These are phyloP conservation scores for Mesembryanthemum crystallinum DNA, from an alignment of 148 eudicot species.

Conservation along the genomic window DNA sequence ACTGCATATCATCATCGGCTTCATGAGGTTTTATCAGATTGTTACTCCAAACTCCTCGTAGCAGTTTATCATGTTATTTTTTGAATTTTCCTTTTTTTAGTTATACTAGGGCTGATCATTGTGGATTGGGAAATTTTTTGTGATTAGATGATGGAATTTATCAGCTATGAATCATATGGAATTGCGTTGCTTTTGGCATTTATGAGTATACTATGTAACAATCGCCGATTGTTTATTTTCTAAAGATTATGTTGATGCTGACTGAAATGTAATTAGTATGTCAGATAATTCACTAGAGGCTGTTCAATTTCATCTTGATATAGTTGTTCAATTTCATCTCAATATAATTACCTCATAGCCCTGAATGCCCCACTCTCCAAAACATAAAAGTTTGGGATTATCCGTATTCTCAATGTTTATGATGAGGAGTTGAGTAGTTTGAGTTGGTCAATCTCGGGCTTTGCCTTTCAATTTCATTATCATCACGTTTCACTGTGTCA, in stretches of 20 bases:
- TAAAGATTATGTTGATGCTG: too few species aligned
- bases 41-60: background rate
- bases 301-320: background rate
- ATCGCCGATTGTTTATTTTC: background rate
- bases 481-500: too few species aligned
- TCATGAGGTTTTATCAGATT: background rate
- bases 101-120: background rate
- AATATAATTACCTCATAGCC: background rate
- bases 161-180: background rate
- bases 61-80: background rate
- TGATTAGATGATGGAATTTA: background rate
- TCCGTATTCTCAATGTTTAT: background rate
- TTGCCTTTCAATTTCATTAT: too few species aligned
- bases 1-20: background rate
- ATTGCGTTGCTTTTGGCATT: background rate
- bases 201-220: background rate
- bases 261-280: too few species aligned
- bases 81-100: background rate
- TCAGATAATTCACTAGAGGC: background rate
- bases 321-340: background rate
- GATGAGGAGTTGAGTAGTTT: background rate
- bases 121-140: background rate
- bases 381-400: background rate
- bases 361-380: background rate
- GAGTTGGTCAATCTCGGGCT: background rate